Evolutionary conservation across 2,329 filamentous ascomycete species (phyloP), one percentile per base, ranked within the genome.

Genomic region (Epichloe elymi): DNA sequence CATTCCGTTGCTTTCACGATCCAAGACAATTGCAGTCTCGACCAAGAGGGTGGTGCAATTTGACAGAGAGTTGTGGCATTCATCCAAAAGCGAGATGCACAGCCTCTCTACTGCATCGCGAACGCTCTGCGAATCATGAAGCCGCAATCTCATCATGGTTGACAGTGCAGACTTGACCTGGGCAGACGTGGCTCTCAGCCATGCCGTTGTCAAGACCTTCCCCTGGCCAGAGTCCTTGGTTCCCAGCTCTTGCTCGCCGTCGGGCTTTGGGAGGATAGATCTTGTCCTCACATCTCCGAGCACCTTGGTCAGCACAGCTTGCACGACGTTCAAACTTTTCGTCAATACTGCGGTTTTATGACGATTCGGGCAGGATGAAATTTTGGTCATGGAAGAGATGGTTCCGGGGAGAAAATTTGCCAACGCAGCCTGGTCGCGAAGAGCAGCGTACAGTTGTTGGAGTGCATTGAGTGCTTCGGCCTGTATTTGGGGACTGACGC

Each of bases 111-210:
- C 71, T 5, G 83, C 79, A 33, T 72, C 68, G 49, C 79, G 80
- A 19, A 97, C 83, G 48, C 89, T 82, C 4, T 69, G 61, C 36
- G 85, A 79, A 44, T 85, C 78, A 62, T 91, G 83, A 39, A 73
- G 79, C 15, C 86, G 82, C 35, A 96, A 66, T 59, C 84, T 88
- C 55, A 93, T 73, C 17, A 96, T 76, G 38, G 83, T 86, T 4
- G 82, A 79, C 15, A 98, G 70, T 1, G 89, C 90, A 49, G 93
- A 75, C 62, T 90, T 91, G 50, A 97, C 78, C 63, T 97, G 90
- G 1, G 78, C 75, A 2, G 81, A 72, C 2, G 91, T 95, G 7
- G 86, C 88, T 54, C 81, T 83, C 1, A 95, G 70, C 93, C 93
- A 98, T 11, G 74, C 61, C 7, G 65, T 59, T 42, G 72, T 72